Base-by-base conservation (phyloP, 2,329 filamentous ascomycete species). In the Neonectria hederae region DNA sequence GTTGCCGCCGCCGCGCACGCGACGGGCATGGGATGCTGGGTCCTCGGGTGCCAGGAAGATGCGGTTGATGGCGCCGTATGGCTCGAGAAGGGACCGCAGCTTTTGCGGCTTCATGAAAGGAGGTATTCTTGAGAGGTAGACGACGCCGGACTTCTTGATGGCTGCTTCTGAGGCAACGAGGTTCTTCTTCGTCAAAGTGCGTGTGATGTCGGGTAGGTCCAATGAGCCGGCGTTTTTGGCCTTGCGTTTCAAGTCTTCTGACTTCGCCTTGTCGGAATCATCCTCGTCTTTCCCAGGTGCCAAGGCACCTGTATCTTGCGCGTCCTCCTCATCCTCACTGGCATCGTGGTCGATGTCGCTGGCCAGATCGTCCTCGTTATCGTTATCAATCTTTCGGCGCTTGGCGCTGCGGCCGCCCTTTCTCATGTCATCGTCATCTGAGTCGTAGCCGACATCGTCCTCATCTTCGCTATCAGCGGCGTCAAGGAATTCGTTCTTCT, bases 91-190 rank as follows among this genome's bases (percentile, higher is more conserved):
- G 19, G 90, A 89, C 69, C 91, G 89, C 43, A 96, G 83, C 75
- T 94, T 94, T 55, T 84, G 82, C 7, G 92, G 92, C 74, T 94
- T 94, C 92, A 97, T 96, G 79, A 94, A 97, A 0, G 93, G 93
- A 4, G 93, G 93, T 67, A 96, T 88, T 63, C 93, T 89, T 5
- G 92, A 95, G 66, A 97, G 84, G 80, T 96, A 97, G 65, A 96
- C 84, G 13, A 97, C 91, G 67, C 93, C 93, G 0, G 92, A 93
- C 76, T 89, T 91, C 71, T 87, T 88, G 64, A 91, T 84, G 22
- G 89, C 88, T 38, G 86, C 85, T 66, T 89, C 87, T 11, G 88
- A 86, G 5, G 84, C 83, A 42, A 90, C 86, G 53, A 92, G 86
- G 75, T 92, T 91, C 80, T 91, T 89, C 76, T 90, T 88, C 45